These are phyloP conservation scores for Neodidymelliopsis sp. DNA, from an alignment of 2,329 filamentous ascomycete species.

Conservation along the genomic window DNA sequence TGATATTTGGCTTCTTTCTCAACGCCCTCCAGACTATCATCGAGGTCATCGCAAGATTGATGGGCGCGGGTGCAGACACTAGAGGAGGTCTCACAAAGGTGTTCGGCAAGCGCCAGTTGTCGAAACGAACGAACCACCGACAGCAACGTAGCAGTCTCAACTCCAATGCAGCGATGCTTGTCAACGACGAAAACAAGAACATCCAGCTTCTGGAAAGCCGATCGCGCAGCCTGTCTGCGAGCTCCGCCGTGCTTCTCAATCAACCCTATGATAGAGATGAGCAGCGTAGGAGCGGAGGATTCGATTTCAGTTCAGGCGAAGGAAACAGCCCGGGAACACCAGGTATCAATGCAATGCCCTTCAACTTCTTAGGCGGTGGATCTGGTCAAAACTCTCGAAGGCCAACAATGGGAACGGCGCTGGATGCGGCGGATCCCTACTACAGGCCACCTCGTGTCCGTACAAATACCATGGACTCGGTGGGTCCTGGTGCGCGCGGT, in stretches of 20 bases:
- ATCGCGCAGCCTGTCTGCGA: constrained; percentile 67
- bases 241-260: constrained; percentile 68
- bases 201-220: constrained; percentile 62
- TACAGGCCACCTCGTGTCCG: constrained; percentile 83
- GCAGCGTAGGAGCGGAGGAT: constrained; percentile 58
- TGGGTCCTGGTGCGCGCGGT: constrained; percentile 57
- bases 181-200: constrained; percentile 71
- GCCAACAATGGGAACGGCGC: constrained; percentile 42
- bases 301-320: constrained; percentile 64
- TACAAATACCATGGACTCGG: constrained; percentile 62
- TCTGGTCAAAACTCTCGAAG: constrained; percentile 53
- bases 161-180: constrained; percentile 82
- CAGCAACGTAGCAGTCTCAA: constrained; percentile 80
- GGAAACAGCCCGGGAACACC: constrained; percentile 70
- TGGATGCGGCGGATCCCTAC: constrained; percentile 72
- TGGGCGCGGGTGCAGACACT: constrained; percentile 79
- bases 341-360: constrained; percentile 72
- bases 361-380: constrained; percentile 69
- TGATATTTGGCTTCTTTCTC: constrained; percentile 91
- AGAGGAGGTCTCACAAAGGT: constrained; percentile 84
- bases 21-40: constrained; percentile 90
- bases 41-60: constrained; percentile 82
- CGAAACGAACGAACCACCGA: constrained; percentile 71
- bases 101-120: constrained; percentile 89
- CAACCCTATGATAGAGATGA: constrained; percentile 53